Evolutionary conservation across 176 grass and related monocot genomes (phyloP), one percentile per base, ranked within the genome.

Genomic region (Guadua angustifolia): DNA sequence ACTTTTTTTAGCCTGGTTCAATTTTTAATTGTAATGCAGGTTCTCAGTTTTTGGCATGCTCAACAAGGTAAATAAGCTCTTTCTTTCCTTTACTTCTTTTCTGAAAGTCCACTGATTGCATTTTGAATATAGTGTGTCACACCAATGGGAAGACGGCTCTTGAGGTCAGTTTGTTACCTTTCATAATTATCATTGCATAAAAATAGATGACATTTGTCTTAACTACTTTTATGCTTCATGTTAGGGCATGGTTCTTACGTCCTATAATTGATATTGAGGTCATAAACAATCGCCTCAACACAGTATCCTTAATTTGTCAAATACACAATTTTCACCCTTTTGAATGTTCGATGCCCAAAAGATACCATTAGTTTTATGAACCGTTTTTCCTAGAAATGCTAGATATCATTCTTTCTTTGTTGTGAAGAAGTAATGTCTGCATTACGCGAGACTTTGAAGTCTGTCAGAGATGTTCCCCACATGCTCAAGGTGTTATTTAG

Each of bases 31-130:
- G 66, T 55, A 77, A 36, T 55, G 65, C 95, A 98, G 95, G 85
- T 98, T 98, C 75, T 98, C 95, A 84, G 86, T 98, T 74, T 98
- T 98, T 90, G 92, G 95, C 67, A 95, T 98, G 85, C 85, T 98
- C 76, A 98, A 98, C 81, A 93, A 98, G 90, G 95, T 98, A 83
- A 65, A 67, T 5, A 82, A 80, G 9, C 4, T 73, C 21, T 50
- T 79, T 76, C 43, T 70, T 24, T 57, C 60, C 45, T 75, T 75
- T 75, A 33, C 25, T 71, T 87, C 22, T 63, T 36, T 75, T 78
- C n/a, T 83, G 47, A 29, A 68, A 75, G 42, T 80, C 44, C 24
- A 90, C 68, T 89, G 51, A 87, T 76, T 49, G 17, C 83, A 18
- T 88, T 83, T 59, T 83, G 22, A 69, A 74, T 82, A 53, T 81